Percentiles rank a stretch among this genome's conserved stretches.
Conservation (phyloP, 2,329 filamentous ascomycete species). For the Penicillium sp. region DNA sequence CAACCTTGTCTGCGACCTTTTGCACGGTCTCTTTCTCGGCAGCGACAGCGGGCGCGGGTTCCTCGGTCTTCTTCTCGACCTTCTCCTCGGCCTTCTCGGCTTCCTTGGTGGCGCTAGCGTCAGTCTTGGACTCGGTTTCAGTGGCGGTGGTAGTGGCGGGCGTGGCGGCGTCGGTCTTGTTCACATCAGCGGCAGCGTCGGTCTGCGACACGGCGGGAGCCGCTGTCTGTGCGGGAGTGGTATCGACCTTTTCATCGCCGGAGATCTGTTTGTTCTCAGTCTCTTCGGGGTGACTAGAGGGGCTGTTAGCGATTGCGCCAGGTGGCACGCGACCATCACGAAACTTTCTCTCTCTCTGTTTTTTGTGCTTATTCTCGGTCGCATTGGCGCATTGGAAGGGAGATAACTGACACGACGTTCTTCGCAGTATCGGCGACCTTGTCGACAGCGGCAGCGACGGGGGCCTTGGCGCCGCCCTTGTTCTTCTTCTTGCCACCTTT, state of each 20-base stretch:
- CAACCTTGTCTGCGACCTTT: constrained; percentile 27
- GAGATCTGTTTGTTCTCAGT: constrained; percentile 27
- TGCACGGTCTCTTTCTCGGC: constrained; percentile 18
- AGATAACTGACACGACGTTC: constrained; percentile 37
- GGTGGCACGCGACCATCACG: constrained; percentile 20
- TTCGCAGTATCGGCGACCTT: constrained; percentile 33
- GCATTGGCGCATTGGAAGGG: background rate
- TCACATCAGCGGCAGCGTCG: constrained; percentile 13
- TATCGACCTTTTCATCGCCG: constrained; percentile 15
- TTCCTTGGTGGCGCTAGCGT: constrained; percentile 16
- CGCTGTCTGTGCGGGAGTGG: background rate
- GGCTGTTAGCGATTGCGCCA: too few species aligned
- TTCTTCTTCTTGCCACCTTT: constrained; percentile 40
- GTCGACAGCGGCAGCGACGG: constrained; percentile 29
- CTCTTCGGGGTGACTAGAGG: constrained; percentile 26
- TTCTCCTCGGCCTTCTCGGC: constrained; percentile 16
- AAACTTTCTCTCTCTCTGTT: constrained; percentile 1
- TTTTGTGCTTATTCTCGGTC: too few species aligned
- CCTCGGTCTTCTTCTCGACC: constrained; percentile 2
- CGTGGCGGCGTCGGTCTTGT: constrained; percentile 19
- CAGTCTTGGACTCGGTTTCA: constrained; percentile 21
- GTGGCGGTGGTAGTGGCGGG: constrained; percentile 6
- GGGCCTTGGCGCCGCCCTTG: constrained; percentile 32
- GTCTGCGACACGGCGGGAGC: constrained; percentile 6
- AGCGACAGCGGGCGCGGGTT: constrained; percentile 1